Evolutionary conservation across 1,284 basidiomycete species (phyloP).

Genomic region (Ustilago crameri): DNA sequence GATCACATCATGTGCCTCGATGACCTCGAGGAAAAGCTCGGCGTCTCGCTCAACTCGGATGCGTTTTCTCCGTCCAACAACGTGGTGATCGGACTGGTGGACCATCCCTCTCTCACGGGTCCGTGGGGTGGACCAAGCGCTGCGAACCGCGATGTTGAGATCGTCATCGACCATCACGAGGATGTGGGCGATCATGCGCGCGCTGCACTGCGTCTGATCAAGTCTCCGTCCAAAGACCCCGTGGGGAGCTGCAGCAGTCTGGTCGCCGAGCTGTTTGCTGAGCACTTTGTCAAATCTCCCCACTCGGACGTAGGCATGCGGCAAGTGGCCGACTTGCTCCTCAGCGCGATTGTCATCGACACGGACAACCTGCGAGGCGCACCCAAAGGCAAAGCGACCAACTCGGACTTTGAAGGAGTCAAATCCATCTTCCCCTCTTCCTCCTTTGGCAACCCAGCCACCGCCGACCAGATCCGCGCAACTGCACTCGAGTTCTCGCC

Average conservation of each 20-base stretch:
- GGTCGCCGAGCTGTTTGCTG: slow-evolving; percentile 47
- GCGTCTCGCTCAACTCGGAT: slow-evolving; percentile 26
- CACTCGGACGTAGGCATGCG: slow-evolving; percentile 21
- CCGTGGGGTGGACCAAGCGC: slow-evolving; percentile 47
- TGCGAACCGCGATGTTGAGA: slow-evolving; percentile 72
- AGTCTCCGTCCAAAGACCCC: slow-evolving; percentile 49
- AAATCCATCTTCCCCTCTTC: slow-evolving; percentile 48
- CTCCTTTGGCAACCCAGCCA: slow-evolving; percentile 39
- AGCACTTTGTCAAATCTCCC: slow-evolving; percentile 25
- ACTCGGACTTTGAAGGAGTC: slow-evolving; percentile 46
- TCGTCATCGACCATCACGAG: slow-evolving; percentile 91
- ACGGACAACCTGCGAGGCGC: slow-evolving; percentile 59
- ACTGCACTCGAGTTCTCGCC: slow-evolving; percentile 33
- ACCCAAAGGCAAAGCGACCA: slow-evolving; percentile 54
- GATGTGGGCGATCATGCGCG: slow-evolving; percentile 79
- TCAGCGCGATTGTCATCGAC: slow-evolving; percentile 70
- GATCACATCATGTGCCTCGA: slow-evolving; percentile 44
- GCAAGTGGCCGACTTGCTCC: slow-evolving; percentile 54
- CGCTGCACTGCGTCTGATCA: slow-evolving; percentile 61
- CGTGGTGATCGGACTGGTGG: slow-evolving; percentile 52
- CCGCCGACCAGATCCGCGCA: slow-evolving; percentile 19
- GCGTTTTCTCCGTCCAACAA: slow-evolving; percentile 26
- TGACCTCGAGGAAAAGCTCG: slow-evolving; percentile 38
- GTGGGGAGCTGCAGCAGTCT: slow-evolving; percentile 54
- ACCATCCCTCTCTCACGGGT: slow-evolving; percentile 44